A percentile compares a stretch with the other conserved stretches of the same genome.
Conservation (phyloP, 164 flowering plant genomes). For the Aristolochia fimbriata region DNA sequence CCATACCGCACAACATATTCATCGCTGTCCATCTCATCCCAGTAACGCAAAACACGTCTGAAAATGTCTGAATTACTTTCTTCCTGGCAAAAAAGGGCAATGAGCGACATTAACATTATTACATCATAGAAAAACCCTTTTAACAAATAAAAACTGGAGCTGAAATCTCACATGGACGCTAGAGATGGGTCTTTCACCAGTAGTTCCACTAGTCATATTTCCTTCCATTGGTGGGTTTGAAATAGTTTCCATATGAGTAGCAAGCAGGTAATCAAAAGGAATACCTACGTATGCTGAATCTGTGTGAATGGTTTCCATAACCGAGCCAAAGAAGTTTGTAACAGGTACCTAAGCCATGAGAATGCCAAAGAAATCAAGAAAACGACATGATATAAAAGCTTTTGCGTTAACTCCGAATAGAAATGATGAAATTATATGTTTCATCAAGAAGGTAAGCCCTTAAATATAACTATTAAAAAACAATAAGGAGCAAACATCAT, state of each 20-base stretch:
- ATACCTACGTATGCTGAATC: constrained; percentile 55
- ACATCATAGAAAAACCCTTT: not conserved
- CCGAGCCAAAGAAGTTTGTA: constrained; percentile 92
- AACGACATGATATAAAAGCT: no score
- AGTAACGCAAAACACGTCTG: constrained; percentile 9
- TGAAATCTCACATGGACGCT: not conserved
- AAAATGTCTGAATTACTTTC: constrained; percentile 26
- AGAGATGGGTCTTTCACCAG: constrained; percentile 12
- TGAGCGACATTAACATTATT: not conserved
- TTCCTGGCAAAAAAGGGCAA: constrained; percentile 12
- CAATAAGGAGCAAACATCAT: no score
- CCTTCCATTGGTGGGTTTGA: constrained; percentile 18
- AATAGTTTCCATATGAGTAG: constrained; percentile 14
- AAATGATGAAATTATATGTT: no score
- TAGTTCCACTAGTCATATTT: constrained; percentile 15
- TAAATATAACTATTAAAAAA: no score
- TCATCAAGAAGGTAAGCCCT: no score
- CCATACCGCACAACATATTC: constrained; percentile 57
- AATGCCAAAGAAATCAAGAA: no score
- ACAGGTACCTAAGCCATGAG: constrained; percentile 61
- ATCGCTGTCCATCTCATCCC: constrained; percentile 18
- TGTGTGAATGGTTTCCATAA: constrained; percentile 92
- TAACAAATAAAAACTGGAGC: not conserved
- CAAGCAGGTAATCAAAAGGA: constrained; percentile 17
- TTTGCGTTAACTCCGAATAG: no score